Evolutionary conservation across 1,284 basidiomycete genomes (phyloP).

Genomic region (Rugosomyces carneus): DNA sequence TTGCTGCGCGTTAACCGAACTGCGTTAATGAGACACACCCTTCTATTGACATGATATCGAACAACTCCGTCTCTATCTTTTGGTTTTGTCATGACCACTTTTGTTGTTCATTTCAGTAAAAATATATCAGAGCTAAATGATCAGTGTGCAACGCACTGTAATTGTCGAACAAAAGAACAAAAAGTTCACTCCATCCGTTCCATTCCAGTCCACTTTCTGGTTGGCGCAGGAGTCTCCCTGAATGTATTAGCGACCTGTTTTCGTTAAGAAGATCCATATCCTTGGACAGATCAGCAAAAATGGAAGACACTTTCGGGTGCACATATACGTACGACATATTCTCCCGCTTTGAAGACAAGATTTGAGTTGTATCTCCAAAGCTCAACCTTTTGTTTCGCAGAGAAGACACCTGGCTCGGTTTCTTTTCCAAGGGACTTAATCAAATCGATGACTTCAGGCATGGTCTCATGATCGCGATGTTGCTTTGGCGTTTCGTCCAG

Average conservation of each 20-base stretch:
- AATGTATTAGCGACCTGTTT: slow-evolving; percentile 76
- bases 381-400: slow-evolving; percentile 82
- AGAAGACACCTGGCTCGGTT: slow-evolving; percentile 76
- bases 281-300: slow-evolving; percentile 28
- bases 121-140: not conserved
- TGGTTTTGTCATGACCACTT: slow-evolving; percentile 85
- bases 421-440: slow-evolving; percentile 83
- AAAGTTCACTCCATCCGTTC: slow-evolving; percentile 82
- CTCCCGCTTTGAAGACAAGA: slow-evolving; percentile 74
- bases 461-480: slow-evolving; percentile 76
- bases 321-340: slow-evolving; percentile 57
- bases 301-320: not conserved
- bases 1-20: not conserved
- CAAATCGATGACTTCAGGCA: slow-evolving; percentile 82
- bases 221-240: slow-evolving; percentile 79
- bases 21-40: slow-evolving; percentile 44
- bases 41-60: slow-evolving; percentile 75
- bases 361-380: slow-evolving; percentile 81
- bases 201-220: slow-evolving; percentile 79
- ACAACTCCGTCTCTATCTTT: slow-evolving; percentile 67
- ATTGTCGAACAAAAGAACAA: slow-evolving; percentile 88
- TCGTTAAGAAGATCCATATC: slow-evolving; percentile 87
- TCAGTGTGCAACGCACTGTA: slow-evolving; percentile 56
- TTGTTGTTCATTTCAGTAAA: slow-evolving; percentile 6
- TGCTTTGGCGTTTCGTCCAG: slow-evolving; percentile 64